Percentiles rank a stretch among this genome's conserved stretches.
Evolutionary conservation across 2,329 filamentous ascomycete genomes (phyloP).

Genomic region (Dothidotthia symphoricarpi): DNA sequence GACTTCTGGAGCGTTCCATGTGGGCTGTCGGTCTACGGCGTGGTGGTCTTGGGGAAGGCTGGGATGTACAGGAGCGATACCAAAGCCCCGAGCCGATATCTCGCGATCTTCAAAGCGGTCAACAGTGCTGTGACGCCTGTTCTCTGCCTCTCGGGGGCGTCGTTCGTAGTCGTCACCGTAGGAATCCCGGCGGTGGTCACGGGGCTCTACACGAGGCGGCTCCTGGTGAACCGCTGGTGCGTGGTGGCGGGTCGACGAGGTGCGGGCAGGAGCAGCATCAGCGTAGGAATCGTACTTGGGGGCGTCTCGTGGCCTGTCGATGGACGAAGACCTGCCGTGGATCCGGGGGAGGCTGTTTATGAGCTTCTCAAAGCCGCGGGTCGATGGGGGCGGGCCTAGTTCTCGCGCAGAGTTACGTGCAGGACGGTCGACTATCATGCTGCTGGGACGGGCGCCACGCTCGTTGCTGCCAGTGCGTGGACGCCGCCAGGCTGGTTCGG

Average conservation of each 20-base stretch:
- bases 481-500: constrained; percentile 50
- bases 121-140: constrained; percentile 36
- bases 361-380: constrained; percentile 69
- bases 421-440: constrained; percentile 44
- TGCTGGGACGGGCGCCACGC: constrained; percentile 46
- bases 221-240: constrained; percentile 51
- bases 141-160: constrained; percentile 42
- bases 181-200: constrained; percentile 41
- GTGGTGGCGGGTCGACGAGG: constrained; percentile 44
- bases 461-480: constrained; percentile 49
- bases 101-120: constrained; percentile 44
- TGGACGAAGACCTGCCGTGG: constrained; percentile 31
- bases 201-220: constrained; percentile 40
- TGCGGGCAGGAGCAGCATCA: constrained; percentile 28
- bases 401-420: constrained; percentile 40
- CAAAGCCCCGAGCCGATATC: constrained; percentile 49
- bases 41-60: constrained; percentile 36
- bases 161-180: constrained; percentile 48
- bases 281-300: constrained; percentile 43
- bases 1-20: constrained; percentile 16
- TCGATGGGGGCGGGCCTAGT: constrained; percentile 62
- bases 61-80: constrained; percentile 38
- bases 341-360: constrained; percentile 38
- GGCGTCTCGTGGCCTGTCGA: constrained; percentile 33
- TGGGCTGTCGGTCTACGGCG: constrained; percentile 40